phyloP scores from a whole-genome alignment of 2,329 filamentous ascomycete species.

The Xylariaceae sp. region DNA sequence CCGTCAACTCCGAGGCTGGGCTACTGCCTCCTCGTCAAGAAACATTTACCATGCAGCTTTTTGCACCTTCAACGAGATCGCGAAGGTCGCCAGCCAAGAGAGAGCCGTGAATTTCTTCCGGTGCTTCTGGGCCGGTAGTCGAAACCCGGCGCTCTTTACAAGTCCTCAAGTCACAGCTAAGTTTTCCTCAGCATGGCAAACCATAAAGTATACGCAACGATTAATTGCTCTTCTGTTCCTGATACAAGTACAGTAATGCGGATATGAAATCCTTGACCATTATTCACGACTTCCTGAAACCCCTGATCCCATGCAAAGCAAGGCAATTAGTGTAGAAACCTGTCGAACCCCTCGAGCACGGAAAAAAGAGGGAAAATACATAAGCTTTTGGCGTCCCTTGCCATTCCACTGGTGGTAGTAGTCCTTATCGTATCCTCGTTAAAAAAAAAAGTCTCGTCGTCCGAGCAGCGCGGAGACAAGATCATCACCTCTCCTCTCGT shows the following conservation, averaged over 20 bases:
- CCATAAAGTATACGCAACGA: too few relatives aligned
- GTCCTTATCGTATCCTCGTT: conserved; percentile 6
- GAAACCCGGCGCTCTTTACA: conserved; percentile 52
- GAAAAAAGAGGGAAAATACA: conserved; percentile 4
- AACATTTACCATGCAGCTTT: conserved; percentile 55
- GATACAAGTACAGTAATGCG: too few relatives aligned
- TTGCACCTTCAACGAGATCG: conserved; percentile 50
- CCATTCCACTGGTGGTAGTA: neutral
- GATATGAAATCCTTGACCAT: neutral
- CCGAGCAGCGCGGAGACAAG: neutral
- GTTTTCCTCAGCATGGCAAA: neutral
- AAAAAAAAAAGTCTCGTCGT: conserved; percentile 2
- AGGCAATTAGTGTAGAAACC: neutral
- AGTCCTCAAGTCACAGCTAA: neutral
- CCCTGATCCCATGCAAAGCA: neutral
- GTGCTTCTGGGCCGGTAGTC: conserved; percentile 49
- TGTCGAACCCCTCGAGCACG: conserved; percentile 1
- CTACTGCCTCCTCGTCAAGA: too few relatives aligned
- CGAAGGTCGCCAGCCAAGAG: conserved; percentile 42
- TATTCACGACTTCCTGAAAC: neutral
- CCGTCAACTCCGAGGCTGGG: too few relatives aligned
- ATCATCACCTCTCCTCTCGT: neutral
- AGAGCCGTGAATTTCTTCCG: conserved; percentile 48
- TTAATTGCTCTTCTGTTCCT: too few relatives aligned
- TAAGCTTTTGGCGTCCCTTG: conserved; percentile 5